Conservation (phyloP, 2,329 filamentous ascomycete species). For the Aureobasidium namibiae region DNA sequence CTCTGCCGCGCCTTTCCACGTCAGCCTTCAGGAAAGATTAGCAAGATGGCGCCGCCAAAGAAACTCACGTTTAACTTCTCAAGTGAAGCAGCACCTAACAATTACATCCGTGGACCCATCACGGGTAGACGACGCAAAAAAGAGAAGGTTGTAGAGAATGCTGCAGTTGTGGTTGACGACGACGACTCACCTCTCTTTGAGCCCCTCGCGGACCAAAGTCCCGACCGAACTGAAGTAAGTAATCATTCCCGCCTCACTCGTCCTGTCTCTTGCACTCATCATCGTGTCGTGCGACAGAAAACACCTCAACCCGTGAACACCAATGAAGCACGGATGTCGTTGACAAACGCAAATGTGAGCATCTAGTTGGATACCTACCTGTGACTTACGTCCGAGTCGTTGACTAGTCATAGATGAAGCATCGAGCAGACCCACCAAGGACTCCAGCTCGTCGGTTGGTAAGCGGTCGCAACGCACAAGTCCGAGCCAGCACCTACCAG, state of each 20-base stretch:
- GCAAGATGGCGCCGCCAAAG: not conserved
- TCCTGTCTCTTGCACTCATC: not conserved
- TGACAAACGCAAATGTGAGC: not conserved
- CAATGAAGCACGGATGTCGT: not conserved
- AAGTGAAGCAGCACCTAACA: not conserved
- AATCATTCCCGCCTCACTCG: not conserved
- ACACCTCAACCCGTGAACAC: not conserved
- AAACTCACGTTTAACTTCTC: slow-evolving; percentile 4
- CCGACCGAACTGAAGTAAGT: not conserved
- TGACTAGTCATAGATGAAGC: not conserved
- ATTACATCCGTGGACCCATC: not conserved
- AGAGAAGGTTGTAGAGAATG: not conserved
- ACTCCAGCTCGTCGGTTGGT: not conserved
- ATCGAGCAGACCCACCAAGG: not conserved
- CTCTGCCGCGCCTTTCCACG: not conserved
- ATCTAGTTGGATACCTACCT: not conserved
- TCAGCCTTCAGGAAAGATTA: not conserved
- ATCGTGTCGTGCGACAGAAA: not conserved
- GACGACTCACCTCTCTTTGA: slow-evolving; percentile 7
- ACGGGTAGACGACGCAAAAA: not conserved
- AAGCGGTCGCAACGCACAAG: not conserved
- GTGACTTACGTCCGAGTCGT: too few relatives aligned
- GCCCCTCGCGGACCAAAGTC: not conserved
- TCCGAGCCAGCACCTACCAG: not conserved
- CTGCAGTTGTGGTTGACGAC: not conserved